These are phyloP conservation scores for Hypsizygus marmoreus DNA, from an alignment of 768 basidiomycete genomes.

Conservation along the genomic window DNA sequence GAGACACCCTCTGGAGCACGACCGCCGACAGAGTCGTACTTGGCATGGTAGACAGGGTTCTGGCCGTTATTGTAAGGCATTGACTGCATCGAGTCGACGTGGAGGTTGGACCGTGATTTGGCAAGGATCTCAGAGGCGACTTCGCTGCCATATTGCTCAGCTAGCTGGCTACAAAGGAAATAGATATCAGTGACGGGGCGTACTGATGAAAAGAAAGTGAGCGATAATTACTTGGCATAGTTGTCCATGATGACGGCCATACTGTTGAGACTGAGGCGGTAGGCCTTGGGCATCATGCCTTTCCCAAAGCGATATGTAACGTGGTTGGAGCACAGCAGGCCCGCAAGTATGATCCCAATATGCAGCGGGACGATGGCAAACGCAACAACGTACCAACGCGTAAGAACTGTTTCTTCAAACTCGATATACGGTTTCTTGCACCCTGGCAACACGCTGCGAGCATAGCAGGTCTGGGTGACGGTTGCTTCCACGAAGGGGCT, in stretches of 20 bases:
- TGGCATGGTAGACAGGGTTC: slow-evolving; percentile 20
- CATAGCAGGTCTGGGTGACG: slow-evolving; percentile 70
- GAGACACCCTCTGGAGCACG: slow-evolving; percentile 15
- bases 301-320: slow-evolving; percentile 88
- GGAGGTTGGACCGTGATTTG: slow-evolving; percentile 57
- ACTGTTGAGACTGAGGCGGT: slow-evolving; percentile 68
- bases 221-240: slow-evolving; percentile 60
- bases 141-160: slow-evolving; percentile 69
- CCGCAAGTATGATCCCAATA: slow-evolving; percentile 60
- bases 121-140: slow-evolving; percentile 61
- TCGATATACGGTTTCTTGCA: slow-evolving; percentile 68
- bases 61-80: slow-evolving; percentile 27
- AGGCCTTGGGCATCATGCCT: slow-evolving; percentile 86
- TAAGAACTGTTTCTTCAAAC: slow-evolving; percentile 56
- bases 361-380: slow-evolving; percentile 74
- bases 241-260: slow-evolving; percentile 88
- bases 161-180: slow-evolving; percentile 55
- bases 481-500: slow-evolving; percentile 82
- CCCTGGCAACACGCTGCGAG: slow-evolving; percentile 69
- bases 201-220: not conserved
- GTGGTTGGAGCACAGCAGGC: slow-evolving; percentile 76
- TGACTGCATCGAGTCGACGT: slow-evolving; percentile 33
- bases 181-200: slow-evolving; percentile 2
- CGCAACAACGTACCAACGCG: slow-evolving; percentile 64
- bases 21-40: slow-evolving; percentile 24